phyloP scores from a whole-genome alignment of 179 eudicot genomes.

The Beta macrorhiza region DNA sequence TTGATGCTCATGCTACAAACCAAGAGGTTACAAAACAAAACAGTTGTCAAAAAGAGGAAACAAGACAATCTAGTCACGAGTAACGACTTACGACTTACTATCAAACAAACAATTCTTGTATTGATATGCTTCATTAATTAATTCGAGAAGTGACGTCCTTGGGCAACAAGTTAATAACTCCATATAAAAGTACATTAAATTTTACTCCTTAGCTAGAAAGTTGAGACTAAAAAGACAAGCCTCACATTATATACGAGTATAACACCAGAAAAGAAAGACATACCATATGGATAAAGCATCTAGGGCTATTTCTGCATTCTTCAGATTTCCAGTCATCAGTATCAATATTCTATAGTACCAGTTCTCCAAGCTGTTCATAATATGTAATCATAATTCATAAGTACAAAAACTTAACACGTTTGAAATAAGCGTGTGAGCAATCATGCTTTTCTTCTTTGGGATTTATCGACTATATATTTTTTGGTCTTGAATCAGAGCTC shows the following conservation, averaged over 20 bases:
- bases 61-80: not conserved
- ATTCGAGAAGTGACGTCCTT: too few species aligned
- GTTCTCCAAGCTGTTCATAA: constrained; percentile 42
- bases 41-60: not conserved
- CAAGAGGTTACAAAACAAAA: not conserved
- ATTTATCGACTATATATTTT: too few species aligned
- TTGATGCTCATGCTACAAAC: constrained; percentile 41
- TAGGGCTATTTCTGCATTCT: constrained; percentile 45
- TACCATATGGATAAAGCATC: constrained; percentile 54
- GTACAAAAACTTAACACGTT: not conserved
- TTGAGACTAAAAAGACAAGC: not conserved
- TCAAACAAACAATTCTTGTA: too few species aligned
- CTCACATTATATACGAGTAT: not conserved
- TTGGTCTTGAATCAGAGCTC: too few species aligned
- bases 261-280: not conserved
- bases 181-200: not conserved
- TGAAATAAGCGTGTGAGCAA: too few species aligned
- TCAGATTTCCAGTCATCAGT: constrained; percentile 45
- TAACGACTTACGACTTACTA: too few species aligned
- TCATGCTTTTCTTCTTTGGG: too few species aligned
- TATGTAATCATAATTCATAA: too few species aligned
- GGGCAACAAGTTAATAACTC: too few species aligned
- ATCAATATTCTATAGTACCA: constrained; percentile 48
- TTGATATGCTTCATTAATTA: too few species aligned
- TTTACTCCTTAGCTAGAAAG: not conserved